Percentiles rank a stretch among this genome's conserved stretches.
phyloP scores from a whole-genome alignment of 2,329 filamentous ascomycete genomes.

The Talaromyces albobiverticillius region DNA sequence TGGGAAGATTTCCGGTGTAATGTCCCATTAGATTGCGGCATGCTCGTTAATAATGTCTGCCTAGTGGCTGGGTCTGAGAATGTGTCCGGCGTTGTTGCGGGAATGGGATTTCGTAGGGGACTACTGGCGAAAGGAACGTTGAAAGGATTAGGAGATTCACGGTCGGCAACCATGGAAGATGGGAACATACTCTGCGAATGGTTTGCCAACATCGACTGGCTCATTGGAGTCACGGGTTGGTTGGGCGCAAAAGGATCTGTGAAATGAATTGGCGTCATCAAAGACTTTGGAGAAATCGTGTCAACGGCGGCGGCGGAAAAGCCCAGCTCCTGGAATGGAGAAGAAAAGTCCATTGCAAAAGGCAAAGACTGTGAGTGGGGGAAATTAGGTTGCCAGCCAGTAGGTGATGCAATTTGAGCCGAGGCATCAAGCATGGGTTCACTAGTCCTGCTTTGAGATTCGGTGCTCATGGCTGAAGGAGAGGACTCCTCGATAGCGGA shows the following conservation, averaged over 20 bases:
- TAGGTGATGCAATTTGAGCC: conserved; percentile 57
- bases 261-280: conserved; percentile 66
- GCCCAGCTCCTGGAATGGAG: conserved; percentile 73
- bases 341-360: conserved; percentile 72
- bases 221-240: conserved; percentile 71
- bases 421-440: conserved; percentile 83
- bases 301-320: conserved; percentile 58
- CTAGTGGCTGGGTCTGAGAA: conserved; percentile 63
- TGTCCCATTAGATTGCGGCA: conserved; percentile 58
- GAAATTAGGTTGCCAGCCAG: conserved; percentile 67
- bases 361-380: conserved; percentile 62
- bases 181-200: conserved; percentile 53
- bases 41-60: conserved; percentile 60
- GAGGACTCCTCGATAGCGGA: conserved; percentile 88
- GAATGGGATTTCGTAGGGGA: conserved; percentile 58
- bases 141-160: conserved; percentile 47
- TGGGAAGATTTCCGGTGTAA: conserved; percentile 60
- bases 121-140: conserved; percentile 56
- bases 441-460: conserved; percentile 74
- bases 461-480: conserved; percentile 91
- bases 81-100: conserved; percentile 61
- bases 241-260: conserved; percentile 73
- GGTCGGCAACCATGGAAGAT: conserved; percentile 42
- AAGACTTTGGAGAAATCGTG: conserved; percentile 73
- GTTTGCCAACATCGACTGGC: conserved; percentile 67